A percentile compares a stretch with the other conserved stretches of the same genome.
Conservation (phyloP, 73 alveolate genomes). For the Paramecium primaurelia region DNA sequence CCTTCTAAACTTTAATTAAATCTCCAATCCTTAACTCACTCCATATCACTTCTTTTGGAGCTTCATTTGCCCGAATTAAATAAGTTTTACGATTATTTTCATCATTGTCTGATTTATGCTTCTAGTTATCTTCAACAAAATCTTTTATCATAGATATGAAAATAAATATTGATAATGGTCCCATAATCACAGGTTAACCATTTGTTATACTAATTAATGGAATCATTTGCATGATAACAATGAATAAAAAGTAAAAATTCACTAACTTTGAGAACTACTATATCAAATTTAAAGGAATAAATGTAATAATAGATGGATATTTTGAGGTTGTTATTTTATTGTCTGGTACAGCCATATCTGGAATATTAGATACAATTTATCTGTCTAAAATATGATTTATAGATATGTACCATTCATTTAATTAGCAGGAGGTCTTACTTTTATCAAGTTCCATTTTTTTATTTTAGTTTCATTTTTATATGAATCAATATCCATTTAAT, state of each 20-base stretch:
- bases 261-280: conserved; percentile 87
- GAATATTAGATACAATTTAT: not conserved
- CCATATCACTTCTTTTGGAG: not conserved
- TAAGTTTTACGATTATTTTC: conserved; percentile 75
- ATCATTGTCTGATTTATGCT: conserved; percentile 75
- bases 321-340: not conserved
- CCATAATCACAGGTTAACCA: conserved; percentile 83
- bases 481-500: not conserved
- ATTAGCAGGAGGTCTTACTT: conserved; percentile 26
- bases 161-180: conserved; percentile 57
- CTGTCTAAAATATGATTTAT: not conserved
- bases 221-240: conserved; percentile 82
- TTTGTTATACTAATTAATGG: conserved; percentile 83
- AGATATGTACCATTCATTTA: conserved; percentile 8
- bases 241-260: conserved; percentile 84
- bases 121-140: conserved; percentile 86
- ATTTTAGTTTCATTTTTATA: conserved; percentile 23
- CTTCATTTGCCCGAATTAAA: not conserved
- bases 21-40: conserved; percentile 39
- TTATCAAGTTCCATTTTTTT: not conserved
- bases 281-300: conserved; percentile 81
- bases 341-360: conserved; percentile 25
- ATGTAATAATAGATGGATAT: conserved; percentile 3
- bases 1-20: not conserved
- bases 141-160: conserved; percentile 91